phyloP scores from a whole-genome alignment of 805 yeast species.

The Torulaspora indica region DNA sequence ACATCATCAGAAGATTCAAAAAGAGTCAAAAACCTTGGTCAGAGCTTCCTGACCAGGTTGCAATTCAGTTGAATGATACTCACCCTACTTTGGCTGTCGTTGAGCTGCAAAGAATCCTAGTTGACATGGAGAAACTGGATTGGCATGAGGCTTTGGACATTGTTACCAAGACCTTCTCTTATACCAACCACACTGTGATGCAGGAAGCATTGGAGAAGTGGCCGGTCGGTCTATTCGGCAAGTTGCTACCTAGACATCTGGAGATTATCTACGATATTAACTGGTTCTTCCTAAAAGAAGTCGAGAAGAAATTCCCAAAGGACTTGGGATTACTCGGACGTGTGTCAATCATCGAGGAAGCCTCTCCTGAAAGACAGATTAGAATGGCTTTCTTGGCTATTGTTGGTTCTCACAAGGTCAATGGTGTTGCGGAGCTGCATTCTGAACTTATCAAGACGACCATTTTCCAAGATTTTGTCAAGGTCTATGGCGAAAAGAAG shows the following conservation, averaged over 20 bases:
- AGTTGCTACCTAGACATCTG: constrained; percentile 82
- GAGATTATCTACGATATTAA: constrained; percentile 87
- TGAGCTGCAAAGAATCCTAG: constrained; percentile 79
- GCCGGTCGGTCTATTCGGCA: constrained; percentile 80
- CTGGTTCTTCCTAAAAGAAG: constrained; percentile 67
- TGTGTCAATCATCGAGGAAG: constrained; percentile 83
- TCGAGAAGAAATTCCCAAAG: constrained; percentile 70
- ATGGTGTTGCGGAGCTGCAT: constrained; percentile 94
- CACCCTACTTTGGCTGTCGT: constrained; percentile 91
- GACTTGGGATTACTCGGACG: constrained; percentile 57
- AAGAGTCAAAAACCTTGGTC: constrained; percentile 72
- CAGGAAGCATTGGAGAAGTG: constrained; percentile 93
- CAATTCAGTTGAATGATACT: constrained; percentile 91
- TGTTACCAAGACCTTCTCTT: constrained; percentile 76
- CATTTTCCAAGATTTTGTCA: constrained; percentile 84
- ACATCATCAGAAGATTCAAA: constrained; percentile 83
- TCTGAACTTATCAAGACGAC: constrained; percentile 87
- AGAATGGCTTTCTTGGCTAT: constrained; percentile 92
- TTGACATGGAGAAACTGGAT: constrained; percentile 73
- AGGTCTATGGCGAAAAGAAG: constrained; percentile 72
- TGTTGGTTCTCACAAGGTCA: constrained; percentile 87
- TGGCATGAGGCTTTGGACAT: constrained; percentile 88
- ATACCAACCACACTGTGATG: constrained; percentile 94
- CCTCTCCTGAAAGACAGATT: constrained; percentile 65
- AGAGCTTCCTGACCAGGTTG: constrained; percentile 78